A percentile compares a stretch with the other conserved stretches of the same genome.
Evolutionary conservation across 2,329 filamentous ascomycete genomes (phyloP).

Genomic region (Xylaria sp.): DNA sequence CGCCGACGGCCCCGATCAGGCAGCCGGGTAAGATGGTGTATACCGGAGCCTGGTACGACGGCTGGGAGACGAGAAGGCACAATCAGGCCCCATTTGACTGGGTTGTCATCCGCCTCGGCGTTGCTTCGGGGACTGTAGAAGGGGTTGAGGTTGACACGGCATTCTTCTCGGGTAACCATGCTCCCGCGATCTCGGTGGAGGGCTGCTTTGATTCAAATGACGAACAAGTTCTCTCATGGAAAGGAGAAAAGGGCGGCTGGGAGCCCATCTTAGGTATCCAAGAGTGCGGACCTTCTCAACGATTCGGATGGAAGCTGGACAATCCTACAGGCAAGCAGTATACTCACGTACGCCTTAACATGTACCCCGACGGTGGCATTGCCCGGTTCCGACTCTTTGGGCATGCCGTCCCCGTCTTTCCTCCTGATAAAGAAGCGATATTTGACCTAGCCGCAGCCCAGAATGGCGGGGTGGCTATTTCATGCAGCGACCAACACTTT

Average conservation of each 20-base stretch:
- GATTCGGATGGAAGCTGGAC: slow-evolving; percentile 78
- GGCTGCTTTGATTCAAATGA: slow-evolving; percentile 75
- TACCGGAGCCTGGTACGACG: slow-evolving; percentile 76
- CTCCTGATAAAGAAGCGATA: slow-evolving; percentile 70
- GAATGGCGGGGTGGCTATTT: slow-evolving; percentile 80
- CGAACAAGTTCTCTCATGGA: slow-evolving; percentile 71
- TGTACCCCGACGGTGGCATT: slow-evolving; percentile 89
- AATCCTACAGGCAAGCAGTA: slow-evolving; percentile 72
- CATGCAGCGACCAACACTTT: slow-evolving; percentile 86
- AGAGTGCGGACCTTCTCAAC: slow-evolving; percentile 78
- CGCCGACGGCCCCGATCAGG: slow-evolving; percentile 70
- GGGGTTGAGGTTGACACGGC: slow-evolving; percentile 85
- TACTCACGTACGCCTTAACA: slow-evolving; percentile 82
- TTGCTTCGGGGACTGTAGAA: slow-evolving; percentile 76
- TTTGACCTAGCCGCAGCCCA: slow-evolving; percentile 82
- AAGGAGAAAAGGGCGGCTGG: slow-evolving; percentile 71
- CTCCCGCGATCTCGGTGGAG: slow-evolving; percentile 81
- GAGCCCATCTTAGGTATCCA: slow-evolving; percentile 75
- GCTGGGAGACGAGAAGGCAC: slow-evolving; percentile 76
- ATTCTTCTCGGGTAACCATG: slow-evolving; percentile 85
- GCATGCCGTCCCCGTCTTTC: slow-evolving; percentile 79
- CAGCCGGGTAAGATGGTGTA: slow-evolving; percentile 76
- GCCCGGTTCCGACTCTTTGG: slow-evolving; percentile 83
- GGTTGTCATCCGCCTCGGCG: slow-evolving; percentile 73
- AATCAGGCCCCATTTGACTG: slow-evolving; percentile 74